Percentiles rank a stretch among this genome's conserved stretches.
Conservation (phyloP, 805 yeast genomes). For the Metschnikowia dekortorum region DNA sequence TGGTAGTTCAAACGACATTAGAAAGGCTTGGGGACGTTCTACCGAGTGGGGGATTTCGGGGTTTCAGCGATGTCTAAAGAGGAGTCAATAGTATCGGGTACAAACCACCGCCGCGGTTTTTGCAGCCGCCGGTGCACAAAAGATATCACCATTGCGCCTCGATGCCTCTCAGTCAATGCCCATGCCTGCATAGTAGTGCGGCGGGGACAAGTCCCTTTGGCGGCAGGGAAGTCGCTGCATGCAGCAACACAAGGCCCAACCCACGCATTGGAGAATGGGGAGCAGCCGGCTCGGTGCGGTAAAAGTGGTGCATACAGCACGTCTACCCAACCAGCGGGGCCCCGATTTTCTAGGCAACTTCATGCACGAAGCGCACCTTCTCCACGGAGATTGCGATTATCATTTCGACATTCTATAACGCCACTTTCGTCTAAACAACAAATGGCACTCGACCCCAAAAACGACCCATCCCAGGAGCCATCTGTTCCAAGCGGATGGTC, state of each 20-base stretch:
- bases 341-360: constrained; percentile 1
- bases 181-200: neutral
- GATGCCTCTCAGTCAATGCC: neutral
- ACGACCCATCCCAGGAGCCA: constrained; percentile 39
- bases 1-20: neutral
- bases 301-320: neutral
- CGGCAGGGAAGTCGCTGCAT: neutral
- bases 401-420: neutral
- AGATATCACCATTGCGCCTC: neutral
- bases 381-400: neutral
- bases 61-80: neutral
- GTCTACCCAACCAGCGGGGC: neutral
- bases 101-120: neutral
- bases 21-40: neutral
- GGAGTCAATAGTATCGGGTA: neutral
- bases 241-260: neutral
- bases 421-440: neutral
- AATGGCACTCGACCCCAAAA: constrained; percentile 11
- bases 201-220: neutral
- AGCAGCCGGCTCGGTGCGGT: neutral
- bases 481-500: constrained; percentile 67
- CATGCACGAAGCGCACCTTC: neutral
- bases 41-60: neutral
- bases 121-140: constrained; percentile 1
- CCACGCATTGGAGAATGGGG: neutral